Evolutionary conservation across 305 asterid species (phyloP).

Genomic region (Fraxinus baroniana): DNA sequence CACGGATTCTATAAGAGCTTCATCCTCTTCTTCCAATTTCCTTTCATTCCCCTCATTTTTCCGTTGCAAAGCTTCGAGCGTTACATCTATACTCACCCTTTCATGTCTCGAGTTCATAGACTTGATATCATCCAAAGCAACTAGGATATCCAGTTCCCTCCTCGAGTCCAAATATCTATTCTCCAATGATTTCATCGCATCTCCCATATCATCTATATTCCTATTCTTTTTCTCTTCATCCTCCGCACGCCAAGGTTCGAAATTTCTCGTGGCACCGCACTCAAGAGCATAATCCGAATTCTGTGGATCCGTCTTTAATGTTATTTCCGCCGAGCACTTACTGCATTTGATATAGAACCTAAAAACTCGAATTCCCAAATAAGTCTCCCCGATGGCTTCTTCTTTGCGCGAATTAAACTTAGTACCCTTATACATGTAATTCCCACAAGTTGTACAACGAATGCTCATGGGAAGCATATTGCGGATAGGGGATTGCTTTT

Average conservation of each 20-base stretch:
- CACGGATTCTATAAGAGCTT: conserved; percentile 54
- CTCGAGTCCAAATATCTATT: conserved; percentile 81
- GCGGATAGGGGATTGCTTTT: conserved; percentile 75
- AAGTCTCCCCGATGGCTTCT: conserved; percentile 76
- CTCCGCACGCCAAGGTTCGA: conserved; percentile 90
- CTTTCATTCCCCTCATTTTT: conserved; percentile 57
- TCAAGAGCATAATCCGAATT: conserved; percentile 83
- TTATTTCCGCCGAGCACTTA: conserved; percentile 77
- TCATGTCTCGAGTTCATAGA: conserved; percentile 92
- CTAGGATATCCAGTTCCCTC: conserved; percentile 89
- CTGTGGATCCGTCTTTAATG: conserved; percentile 85
- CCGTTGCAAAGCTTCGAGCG: conserved; percentile 76
- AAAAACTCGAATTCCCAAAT: conserved; percentile 79
- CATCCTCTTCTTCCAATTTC: conserved; percentile 64
- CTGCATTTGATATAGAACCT: conserved; percentile 91
- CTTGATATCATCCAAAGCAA: conserved; percentile 86
- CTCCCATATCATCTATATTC: conserved; percentile 86
- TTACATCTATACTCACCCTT: conserved; percentile 71
- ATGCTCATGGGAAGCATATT: conserved; percentile 98
- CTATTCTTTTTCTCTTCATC: conserved; percentile 64
- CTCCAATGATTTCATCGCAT: conserved; percentile 94
- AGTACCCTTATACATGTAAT: conserved; percentile 78
- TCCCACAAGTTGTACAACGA: conserved; percentile 73
- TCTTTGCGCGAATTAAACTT: conserved; percentile 89
- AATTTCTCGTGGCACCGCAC: conserved; percentile 79